These are phyloP conservation scores for Cucumis sativus DNA, from an alignment of 306 rosid genomes.

Conservation along the genomic window Cucumber_9930_V3 NC_026658.2:2245501-2246000, in stretches of 20 bases:
- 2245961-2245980: background rate
- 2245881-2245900: background rate
- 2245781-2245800: background rate
- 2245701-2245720: background rate
- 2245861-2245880: background rate
- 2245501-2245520: no score
- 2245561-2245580: no score
- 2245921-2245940: background rate
- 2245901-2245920: background rate
- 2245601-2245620: no score
- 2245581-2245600: no score
- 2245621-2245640: no score
- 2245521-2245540: no score
- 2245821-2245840: background rate
- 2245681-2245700: no score
- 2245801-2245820: no score
- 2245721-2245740: background rate
- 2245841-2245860: background rate
- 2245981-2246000: background rate
- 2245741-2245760: background rate
- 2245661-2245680: no score
- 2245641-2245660: no score
- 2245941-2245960: background rate
- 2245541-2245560: no score
- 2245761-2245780: constrained; percentile 1